Evolutionary conservation across 2,329 filamentous ascomycete genomes (phyloP).

Genomic region (Cordyceps cicadae): DNA sequence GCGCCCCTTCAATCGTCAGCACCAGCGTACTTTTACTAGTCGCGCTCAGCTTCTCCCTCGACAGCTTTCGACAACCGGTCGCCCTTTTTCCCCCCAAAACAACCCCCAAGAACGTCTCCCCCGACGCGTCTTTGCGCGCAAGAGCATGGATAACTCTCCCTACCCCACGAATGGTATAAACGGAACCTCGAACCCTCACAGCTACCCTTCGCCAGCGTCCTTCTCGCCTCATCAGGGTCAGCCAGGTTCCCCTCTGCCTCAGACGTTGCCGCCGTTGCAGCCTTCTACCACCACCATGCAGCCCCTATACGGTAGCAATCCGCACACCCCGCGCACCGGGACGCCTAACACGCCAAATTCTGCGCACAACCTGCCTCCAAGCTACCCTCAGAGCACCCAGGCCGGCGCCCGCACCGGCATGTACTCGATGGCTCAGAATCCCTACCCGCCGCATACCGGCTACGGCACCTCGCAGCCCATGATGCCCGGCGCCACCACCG

Average conservation of each 20-base stretch:
- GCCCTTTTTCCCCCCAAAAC: slow-evolving; percentile 14
- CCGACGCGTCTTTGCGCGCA: slow-evolving; percentile 28
- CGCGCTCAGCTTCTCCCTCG: not conserved
- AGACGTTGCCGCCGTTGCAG: slow-evolving; percentile 50
- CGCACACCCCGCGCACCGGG: slow-evolving; percentile 55
- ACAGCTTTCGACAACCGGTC: slow-evolving; percentile 6
- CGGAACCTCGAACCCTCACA: slow-evolving; percentile 39
- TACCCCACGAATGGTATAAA: slow-evolving; percentile 50
- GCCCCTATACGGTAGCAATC: slow-evolving; percentile 47
- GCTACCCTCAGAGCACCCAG: slow-evolving; percentile 45
- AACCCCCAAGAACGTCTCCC: slow-evolving; percentile 15
- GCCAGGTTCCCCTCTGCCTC: slow-evolving; percentile 37
- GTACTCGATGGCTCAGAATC: slow-evolving; percentile 49
- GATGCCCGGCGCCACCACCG: slow-evolving; percentile 58
- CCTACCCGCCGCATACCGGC: slow-evolving; percentile 44
- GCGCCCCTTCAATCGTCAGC: not conserved
- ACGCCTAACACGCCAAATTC: slow-evolving; percentile 55
- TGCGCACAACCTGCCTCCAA: slow-evolving; percentile 41
- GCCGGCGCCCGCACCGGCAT: slow-evolving; percentile 39
- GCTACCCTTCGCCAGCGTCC: slow-evolving; percentile 44
- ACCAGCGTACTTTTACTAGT: not conserved
- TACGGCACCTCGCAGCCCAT: slow-evolving; percentile 52
- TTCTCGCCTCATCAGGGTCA: slow-evolving; percentile 45
- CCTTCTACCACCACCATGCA: slow-evolving; percentile 36
- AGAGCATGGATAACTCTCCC: slow-evolving; percentile 47